Percentiles rank a stretch among this genome's conserved stretches.
Conservation (phyloP, 805 yeast genomes). For the Lachancea sp. region DNA sequence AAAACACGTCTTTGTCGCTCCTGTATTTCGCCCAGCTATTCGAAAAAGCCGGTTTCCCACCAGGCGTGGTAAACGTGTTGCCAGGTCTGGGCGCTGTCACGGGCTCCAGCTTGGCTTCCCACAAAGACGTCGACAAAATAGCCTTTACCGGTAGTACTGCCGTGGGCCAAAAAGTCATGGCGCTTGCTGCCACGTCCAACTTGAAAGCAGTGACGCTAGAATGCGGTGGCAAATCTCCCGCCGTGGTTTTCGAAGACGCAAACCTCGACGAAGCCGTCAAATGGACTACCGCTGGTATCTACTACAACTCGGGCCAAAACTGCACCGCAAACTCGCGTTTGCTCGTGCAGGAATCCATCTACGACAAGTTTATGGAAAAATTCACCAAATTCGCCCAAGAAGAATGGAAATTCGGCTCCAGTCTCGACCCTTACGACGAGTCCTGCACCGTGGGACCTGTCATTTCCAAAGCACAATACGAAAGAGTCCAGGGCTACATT, state of each 20-base stretch:
- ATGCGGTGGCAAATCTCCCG: constrained; percentile 44
- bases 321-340: constrained; percentile 56
- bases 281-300: constrained; percentile 45
- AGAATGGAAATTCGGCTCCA: constrained; percentile 51
- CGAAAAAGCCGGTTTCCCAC: constrained; percentile 38
- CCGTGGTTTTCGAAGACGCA: constrained; percentile 39
- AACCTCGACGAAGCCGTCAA: constrained; percentile 37
- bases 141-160: constrained; percentile 48
- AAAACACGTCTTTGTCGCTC: constrained; percentile 40
- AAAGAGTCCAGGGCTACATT: constrained; percentile 37
- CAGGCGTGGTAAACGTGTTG: constrained; percentile 41
- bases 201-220: constrained; percentile 40
- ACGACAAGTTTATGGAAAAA: constrained; percentile 40
- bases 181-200: constrained; percentile 33
- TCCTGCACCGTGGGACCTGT: constrained; percentile 44
- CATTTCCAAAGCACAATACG: constrained; percentile 42
- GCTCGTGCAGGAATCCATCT: constrained; percentile 44
- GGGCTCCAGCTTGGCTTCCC: constrained; percentile 37
- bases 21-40: constrained; percentile 35
- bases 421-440: constrained; percentile 42
- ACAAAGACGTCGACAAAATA: constrained; percentile 38
- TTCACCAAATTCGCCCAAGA: constrained; percentile 33
- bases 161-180: constrained; percentile 36
- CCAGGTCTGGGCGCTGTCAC: constrained; percentile 37
- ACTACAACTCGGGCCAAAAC: constrained; percentile 53